Conservation (phyloP, 257 asterid species). For the Gynochthodes officinalis region DNA sequence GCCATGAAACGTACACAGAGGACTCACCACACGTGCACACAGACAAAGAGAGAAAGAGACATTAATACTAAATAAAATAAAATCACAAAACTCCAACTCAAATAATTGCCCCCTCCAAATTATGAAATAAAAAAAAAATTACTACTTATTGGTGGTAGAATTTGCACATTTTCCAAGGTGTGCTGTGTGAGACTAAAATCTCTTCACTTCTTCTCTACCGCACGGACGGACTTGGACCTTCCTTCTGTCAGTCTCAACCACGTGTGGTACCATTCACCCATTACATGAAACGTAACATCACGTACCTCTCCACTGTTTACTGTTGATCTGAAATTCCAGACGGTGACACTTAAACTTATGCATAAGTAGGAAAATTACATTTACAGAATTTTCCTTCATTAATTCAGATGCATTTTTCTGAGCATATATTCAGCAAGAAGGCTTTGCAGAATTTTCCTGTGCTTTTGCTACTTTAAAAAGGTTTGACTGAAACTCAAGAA, state of each 20-base stretch:
- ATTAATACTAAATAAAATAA: no score
- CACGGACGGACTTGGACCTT: slow-evolving; percentile 20
- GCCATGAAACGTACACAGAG: slow-evolving; percentile 5
- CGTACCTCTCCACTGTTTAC: not conserved
- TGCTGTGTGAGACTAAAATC: slow-evolving; percentile 1
- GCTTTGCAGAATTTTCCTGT: no score
- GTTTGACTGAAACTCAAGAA: no score
- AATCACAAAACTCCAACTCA: not conserved
- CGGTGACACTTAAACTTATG: not conserved
- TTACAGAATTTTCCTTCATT: no score
- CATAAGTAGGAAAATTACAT: not conserved
- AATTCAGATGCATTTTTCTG: no score
- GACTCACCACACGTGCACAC: slow-evolving; percentile 17
- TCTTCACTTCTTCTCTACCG: not conserved
- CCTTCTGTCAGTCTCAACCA: slow-evolving; percentile 12
- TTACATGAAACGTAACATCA: no score
- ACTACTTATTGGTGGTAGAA: not conserved
- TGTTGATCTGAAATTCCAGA: not conserved
- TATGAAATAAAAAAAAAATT: not conserved
- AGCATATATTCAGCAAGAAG: no score
- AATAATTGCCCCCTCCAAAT: no score
- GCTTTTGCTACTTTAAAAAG: no score
- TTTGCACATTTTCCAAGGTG: slow-evolving; percentile 3
- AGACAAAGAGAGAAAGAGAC: not conserved
- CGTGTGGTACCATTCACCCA: slow-evolving; percentile 16